Base-by-base conservation (phyloP, 768 basidiomycete genomes). In the Gloeophyllum trabeum region DNA sequence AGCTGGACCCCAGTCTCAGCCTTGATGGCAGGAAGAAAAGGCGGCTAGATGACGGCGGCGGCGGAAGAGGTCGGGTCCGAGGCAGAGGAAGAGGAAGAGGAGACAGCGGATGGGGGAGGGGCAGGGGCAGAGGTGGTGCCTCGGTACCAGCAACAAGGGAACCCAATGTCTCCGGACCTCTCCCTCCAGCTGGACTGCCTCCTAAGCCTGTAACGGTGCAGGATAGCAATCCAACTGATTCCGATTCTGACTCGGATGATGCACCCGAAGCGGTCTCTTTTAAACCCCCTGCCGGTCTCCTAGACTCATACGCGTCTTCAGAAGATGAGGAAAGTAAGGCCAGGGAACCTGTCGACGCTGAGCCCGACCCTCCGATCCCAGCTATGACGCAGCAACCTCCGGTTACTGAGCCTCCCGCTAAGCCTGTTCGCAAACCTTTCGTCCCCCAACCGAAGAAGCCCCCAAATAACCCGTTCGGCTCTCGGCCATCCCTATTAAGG, bases 401-500 rank as follows among this genome's bases (percentile, higher is more conserved):
- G 24, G 21, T 28, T 22, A 22, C 22, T n/a, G 20, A 34, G 34
- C 12, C 16, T 16, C 7, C 35, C 18, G 34, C 41, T 32, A 50
- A 48, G 43, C 36, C 39, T 20, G 22, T 40, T 39, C 50, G 40
- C 48, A 65, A 54, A 47, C 49, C 51, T 14, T 44, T 45, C 23
- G 46, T 59, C 14, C 46, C 54, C 43, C 67, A 71, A 48, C 79
- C 77, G 0, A 74, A 65, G 51, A 66, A 60, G 45, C 68, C 67
- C 7, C 65, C 69, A 4, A 66, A 60, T 39, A 86, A 82, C 59
- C 77, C 78, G 1, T 89, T 88, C 50, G 71, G 69, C 26, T 65
- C 75, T 20, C 71, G 81, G 16, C 73, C 83, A 5, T 77, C 78
- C 13, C 67, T 96, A 16, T 62, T 96, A 43, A 81, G 83, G 46